Base-by-base conservation (phyloP, 345 rosid genomes). In the Dimocarpus longan region DNA sequence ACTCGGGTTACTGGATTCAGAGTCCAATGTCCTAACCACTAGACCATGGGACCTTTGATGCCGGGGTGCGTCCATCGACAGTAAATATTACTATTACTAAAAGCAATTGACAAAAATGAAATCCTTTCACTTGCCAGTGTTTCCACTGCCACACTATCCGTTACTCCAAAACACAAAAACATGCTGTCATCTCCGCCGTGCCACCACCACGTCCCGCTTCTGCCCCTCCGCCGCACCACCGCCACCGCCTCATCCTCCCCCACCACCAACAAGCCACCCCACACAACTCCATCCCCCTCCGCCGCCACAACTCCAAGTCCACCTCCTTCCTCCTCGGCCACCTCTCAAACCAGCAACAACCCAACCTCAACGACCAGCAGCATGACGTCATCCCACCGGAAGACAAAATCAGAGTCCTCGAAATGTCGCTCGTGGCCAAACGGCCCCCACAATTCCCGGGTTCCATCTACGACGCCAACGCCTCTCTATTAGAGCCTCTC, bases 1-100 rank as follows among this genome's bases (percentile, higher is more conserved):
- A 93, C 94, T 92, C 94, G 95, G 97, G 97, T 91, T 89, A 92
- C 91, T 89, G 91, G 94, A 96, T 94, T 91, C 97, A 91, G 89
- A 91, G 94, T 92, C 94, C 90, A 91, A 90, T 90, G 90, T 91
- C 92, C 98, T 91, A 50, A 93, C 98, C 96, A 85, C 97, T 87
- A 91, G 97, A 88, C 89, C 92, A 89, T 87, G 86, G 91, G 84
- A 89, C 89, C 90, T 21, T 21, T 0, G 5, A 21, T 21, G 65
- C 4, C 6, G 13, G 18, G 5, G 0, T 26, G 28, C 1, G 1
- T 3, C 5, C 1, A 1, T 50, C 6, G 16, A 50, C 2, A 28
- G 2, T 32, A 32, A 32, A 32, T 32, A 32, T 32, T 32, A 3
- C 0, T 32, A 32, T 32, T 50, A 11, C 1, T 12, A 15, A 5